Evolutionary conservation across 164 flowering plant genomes (phyloP).

Genomic region (Aristolochia californica): DNA sequence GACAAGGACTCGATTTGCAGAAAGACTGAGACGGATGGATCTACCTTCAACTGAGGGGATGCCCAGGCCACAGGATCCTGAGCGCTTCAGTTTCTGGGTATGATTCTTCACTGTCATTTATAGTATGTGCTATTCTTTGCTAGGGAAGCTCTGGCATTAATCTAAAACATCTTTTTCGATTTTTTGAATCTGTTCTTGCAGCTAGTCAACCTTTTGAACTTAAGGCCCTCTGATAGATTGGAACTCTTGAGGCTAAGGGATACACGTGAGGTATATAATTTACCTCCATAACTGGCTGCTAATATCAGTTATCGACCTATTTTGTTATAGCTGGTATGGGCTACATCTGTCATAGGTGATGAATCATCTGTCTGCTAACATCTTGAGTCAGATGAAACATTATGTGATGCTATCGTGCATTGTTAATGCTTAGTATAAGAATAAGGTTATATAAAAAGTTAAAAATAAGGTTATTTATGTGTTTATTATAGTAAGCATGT

Average conservation of each 20-base stretch:
- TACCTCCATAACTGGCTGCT: neutral
- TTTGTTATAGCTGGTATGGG: too few species aligned
- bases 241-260: constrained; percentile 70
- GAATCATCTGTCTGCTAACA: too few species aligned
- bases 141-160: too few species aligned
- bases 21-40: constrained; percentile 42
- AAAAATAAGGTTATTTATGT: too few species aligned
- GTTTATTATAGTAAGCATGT: too few species aligned
- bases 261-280: constrained; percentile 56
- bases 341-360: too few species aligned
- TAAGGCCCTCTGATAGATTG: constrained; percentile 68
- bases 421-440: too few species aligned
- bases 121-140: neutral
- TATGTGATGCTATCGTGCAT: too few species aligned
- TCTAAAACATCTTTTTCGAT: neutral
- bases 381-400: too few species aligned
- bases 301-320: too few species aligned
- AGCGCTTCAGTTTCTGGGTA: constrained; percentile 98
- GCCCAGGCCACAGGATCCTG: constrained; percentile 71
- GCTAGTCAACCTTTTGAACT: constrained; percentile 59
- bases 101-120: neutral
- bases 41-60: constrained; percentile 60
- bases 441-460: too few species aligned
- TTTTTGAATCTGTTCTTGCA: constrained; percentile 17
- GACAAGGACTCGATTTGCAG: constrained; percentile 21